Conservation (phyloP, 78 protist species). For the Guillardia theta region DNA sequence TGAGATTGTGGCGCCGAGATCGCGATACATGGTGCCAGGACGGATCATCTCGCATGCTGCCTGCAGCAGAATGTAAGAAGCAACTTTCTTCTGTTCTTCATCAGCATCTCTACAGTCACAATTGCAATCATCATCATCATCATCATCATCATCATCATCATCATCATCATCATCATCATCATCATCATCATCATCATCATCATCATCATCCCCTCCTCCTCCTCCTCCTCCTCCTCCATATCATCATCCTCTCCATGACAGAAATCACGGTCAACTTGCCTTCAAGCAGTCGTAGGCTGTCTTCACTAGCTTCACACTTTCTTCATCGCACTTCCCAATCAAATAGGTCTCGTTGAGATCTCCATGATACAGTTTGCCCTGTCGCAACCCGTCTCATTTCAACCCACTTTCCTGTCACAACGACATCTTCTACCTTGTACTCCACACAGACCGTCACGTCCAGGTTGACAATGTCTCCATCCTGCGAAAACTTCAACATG, state of each 20-base stretch:
- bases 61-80: not conserved
- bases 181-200: too few relatives aligned
- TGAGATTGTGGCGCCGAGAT: not conserved
- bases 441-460: slow-evolving; percentile 12
- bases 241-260: too few relatives aligned
- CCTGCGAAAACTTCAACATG: too few relatives aligned
- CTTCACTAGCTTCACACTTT: slow-evolving; percentile 17
- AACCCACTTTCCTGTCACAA: not conserved
- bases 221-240: too few relatives aligned
- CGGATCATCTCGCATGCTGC: not conserved
- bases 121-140: too few relatives aligned
- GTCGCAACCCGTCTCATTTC: too few relatives aligned
- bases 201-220: too few relatives aligned
- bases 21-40: not conserved
- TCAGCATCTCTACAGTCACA: too few relatives aligned
- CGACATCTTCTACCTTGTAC: not conserved
- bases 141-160: too few relatives aligned
- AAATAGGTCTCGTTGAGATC: not conserved
- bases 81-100: too few relatives aligned
- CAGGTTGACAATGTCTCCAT: not conserved
- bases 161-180: too few relatives aligned
- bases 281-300: not conserved
- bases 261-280: too few relatives aligned
- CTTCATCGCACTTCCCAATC: not conserved
- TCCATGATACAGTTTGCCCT: not conserved